A percentile compares a stretch with the other conserved stretches of the same genome.
Evolutionary conservation across 768 basidiomycete species (phyloP).

Genomic region (Termitomyces sp.): DNA sequence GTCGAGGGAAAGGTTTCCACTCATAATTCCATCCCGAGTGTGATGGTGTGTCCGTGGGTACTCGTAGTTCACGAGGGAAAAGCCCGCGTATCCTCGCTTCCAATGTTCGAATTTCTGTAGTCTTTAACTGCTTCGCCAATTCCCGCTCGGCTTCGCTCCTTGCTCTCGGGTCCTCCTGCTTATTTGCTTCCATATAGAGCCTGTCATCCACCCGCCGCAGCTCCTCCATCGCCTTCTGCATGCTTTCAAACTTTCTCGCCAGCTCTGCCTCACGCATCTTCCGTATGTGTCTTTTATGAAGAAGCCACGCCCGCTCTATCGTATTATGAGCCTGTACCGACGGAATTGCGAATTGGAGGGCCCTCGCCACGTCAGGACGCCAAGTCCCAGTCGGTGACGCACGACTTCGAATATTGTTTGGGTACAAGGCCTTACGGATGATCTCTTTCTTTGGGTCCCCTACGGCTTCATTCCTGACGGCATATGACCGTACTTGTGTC

Average conservation of each 20-base stretch:
- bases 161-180: slow-evolving; percentile 66
- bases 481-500: slow-evolving; percentile 29
- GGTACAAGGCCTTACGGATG: slow-evolving; percentile 79
- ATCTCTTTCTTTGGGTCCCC: slow-evolving; percentile 63
- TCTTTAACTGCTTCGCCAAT: slow-evolving; percentile 55
- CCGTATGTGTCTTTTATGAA: slow-evolving; percentile 73
- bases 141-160: slow-evolving; percentile 53
- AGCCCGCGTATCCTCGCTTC: slow-evolving; percentile 77
- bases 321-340: slow-evolving; percentile 88
- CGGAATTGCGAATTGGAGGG: slow-evolving; percentile 80
- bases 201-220: slow-evolving; percentile 53
- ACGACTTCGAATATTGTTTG: slow-evolving; percentile 63
- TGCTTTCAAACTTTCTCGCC: slow-evolving; percentile 71
- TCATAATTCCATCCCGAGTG: slow-evolving; percentile 81
- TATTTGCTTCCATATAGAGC: slow-evolving; percentile 69
- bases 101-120: slow-evolving; percentile 60
- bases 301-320: slow-evolving; percentile 85
- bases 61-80: slow-evolving; percentile 82
- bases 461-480: slow-evolving; percentile 33
- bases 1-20: slow-evolving; percentile 66
- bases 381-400: slow-evolving; percentile 78
- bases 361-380: slow-evolving; percentile 73
- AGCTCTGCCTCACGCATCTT: slow-evolving; percentile 65
- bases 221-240: slow-evolving; percentile 83
- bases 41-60: slow-evolving; percentile 83